Evolutionary conservation across 1,139 yeast species (phyloP), one percentile per base, ranked within the genome.

Genomic region (Protomyces pachydermus): DNA sequence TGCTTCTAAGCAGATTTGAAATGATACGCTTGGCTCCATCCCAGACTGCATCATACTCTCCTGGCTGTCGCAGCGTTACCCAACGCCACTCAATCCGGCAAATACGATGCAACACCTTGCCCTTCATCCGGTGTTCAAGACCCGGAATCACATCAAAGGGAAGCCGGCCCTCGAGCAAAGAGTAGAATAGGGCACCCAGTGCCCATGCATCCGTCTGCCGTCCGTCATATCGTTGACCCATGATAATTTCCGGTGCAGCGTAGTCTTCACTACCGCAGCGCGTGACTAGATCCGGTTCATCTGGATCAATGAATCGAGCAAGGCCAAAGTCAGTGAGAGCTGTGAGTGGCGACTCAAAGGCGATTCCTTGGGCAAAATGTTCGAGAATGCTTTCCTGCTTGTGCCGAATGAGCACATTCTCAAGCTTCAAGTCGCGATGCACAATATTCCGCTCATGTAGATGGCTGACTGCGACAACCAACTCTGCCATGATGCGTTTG

Each of bases 261-360:
- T 93, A 93, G 74, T 93, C 98, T 69, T 90, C 97, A 0, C 96
- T 88, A 0, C 98, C 98, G 75, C 98, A 93, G 66, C 98, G 77
- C 0, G 98, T 91, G 1, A 87, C 80, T 35, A 95, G 79, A 65
- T 86, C 70, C 50, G 91, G 89, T 67, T 82, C 79, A 0, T 77
- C 78, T 1, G 82, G 81, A 56, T 81, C 82, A 23, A 91, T 80
- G 63, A 79, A 78, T 70, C 90, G 85, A 14, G 96, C 87, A 34
- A 93, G 80, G 0, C 98, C 98, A 75, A 93, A 85, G 77, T 93
- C 98, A 0, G 96, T 86, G 53, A 93, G 74, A 45, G 88, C 85
- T 0, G 85, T 81, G 2, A 89, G 67, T 2, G 86, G 78, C 12
- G 70, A 60, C 2, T 72, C 70, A 54, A 67, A 70, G 3, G 67